Evolutionary conservation across 345 rosid species (phyloP).

Genomic region (Brassica juncea): DNA sequence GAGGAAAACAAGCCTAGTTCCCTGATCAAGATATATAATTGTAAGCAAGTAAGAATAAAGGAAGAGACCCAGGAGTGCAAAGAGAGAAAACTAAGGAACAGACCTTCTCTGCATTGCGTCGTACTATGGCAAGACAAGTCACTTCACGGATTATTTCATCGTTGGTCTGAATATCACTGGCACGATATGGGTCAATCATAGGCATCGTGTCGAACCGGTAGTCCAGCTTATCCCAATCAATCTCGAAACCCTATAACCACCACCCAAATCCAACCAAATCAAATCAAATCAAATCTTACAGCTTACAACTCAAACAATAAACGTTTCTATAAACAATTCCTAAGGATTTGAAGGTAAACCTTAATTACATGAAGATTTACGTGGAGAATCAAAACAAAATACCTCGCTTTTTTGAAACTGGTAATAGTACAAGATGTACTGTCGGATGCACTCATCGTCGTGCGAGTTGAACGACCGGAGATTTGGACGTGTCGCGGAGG

Average conservation of each 20-base stretch:
- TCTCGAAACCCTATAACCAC: slow-evolving; percentile 25
- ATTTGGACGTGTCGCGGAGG: background rate
- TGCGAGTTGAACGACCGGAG: background rate
- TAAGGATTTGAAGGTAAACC: too few relatives aligned
- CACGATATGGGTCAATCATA: background rate
- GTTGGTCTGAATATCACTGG: background rate
- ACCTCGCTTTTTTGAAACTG: slow-evolving; percentile 13
- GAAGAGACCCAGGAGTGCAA: background rate
- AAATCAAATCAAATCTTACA: too few relatives aligned
- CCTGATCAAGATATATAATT: background rate
- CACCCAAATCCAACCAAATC: background rate
- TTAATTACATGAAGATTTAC: too few relatives aligned
- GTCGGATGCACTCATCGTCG: slow-evolving; percentile 22
- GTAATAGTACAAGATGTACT: slow-evolving; percentile 17
- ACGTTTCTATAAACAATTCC: too few relatives aligned
- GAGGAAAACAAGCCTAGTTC: slow-evolving; percentile 1
- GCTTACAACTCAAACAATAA: too few relatives aligned
- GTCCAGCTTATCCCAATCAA: slow-evolving; percentile 20
- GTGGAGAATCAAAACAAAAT: background rate
- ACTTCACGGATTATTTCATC: background rate
- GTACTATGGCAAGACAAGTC: slow-evolving; percentile 9
- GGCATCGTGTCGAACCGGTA: background rate
- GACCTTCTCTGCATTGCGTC: slow-evolving; percentile 12
- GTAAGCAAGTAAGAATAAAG: background rate
- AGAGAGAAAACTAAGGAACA: too few relatives aligned